Base-by-base conservation (phyloP, 225 moss, liverwort and hornwort species). In the Sphagnum tenellum region DNA sequence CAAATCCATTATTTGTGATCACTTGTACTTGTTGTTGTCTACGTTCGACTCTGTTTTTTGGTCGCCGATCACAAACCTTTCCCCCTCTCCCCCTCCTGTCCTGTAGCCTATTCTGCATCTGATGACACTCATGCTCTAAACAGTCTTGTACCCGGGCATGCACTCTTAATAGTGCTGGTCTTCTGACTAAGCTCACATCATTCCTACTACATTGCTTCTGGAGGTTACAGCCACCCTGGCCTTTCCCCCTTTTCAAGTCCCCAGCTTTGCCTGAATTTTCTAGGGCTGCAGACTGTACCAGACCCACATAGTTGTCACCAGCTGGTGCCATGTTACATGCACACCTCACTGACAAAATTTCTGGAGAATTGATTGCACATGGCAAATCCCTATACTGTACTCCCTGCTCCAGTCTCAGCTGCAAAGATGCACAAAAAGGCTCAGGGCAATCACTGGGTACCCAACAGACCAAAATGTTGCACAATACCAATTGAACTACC, bases 111-210 rank as follows among this genome's bases (percentile, higher is more conserved):
- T 80, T 75, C 47, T 74, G 87, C 3, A 48, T 57, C 65, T 71
- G 71, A 50, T 81, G 81, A 8, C 74, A 74, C 63, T 84, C 86
- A 46, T 78, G 77, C 67, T 85, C 89, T 66, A 89, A 73, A 64
- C 78, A 62, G 67, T 94, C 91, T 62, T 85, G 81, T 45, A 83
- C 86, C 69, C 90, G 84, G 44, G 85, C 83, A 67, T 85, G 89
- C 54, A 83, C 73, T 64, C 75, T 72, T 29, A 29, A 29, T 48
- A 81, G 50, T 4, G 54, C 66, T 57, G 74, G 78, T 61, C 82
- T 90, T 55, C 76, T 74, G 2, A 75, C 78, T 64, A 74, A 71
- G 67, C 75, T 78, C 54, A 71, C 69, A 61, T 70, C 87, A 29
- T 56, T 71, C 68, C 1, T 29, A 29, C 51, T 66, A 61, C 65